phyloP scores from a whole-genome alignment of 2,329 filamentous ascomycete genomes.

The Paecilomyces dactylethromorphus region DNA sequence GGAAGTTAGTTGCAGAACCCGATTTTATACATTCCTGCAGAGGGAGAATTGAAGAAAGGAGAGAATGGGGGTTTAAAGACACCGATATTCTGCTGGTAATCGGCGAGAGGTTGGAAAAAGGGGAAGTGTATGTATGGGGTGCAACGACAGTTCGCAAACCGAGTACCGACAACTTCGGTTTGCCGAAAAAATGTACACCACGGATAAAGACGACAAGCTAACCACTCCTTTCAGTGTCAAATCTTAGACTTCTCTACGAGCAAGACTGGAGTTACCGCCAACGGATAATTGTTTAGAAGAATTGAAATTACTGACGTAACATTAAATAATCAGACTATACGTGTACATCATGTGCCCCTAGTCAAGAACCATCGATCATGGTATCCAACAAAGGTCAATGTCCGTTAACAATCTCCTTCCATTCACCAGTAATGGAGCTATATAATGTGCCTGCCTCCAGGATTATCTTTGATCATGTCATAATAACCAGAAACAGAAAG shows the following conservation, averaged over 20 bases:
- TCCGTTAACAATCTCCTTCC: background rate
- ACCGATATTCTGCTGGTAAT: background rate
- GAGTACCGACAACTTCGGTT: background rate
- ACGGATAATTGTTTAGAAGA: background rate
- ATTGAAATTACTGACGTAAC: background rate
- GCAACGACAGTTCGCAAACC: background rate
- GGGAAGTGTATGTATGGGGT: background rate
- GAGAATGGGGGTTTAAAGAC: background rate
- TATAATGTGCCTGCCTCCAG: conserved; percentile 2
- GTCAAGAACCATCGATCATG: background rate
- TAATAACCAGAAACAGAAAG: conserved; percentile 11
- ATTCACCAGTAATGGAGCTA: background rate
- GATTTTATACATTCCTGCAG: background rate
- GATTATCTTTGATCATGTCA: conserved; percentile 6
- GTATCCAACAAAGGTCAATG: background rate
- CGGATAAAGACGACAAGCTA: too few relatives aligned
- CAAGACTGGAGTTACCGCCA: background rate
- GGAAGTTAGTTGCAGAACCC: background rate
- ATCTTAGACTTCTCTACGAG: background rate
- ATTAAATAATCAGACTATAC: background rate
- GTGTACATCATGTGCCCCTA: background rate
- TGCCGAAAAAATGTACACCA: background rate
- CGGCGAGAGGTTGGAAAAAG: background rate
- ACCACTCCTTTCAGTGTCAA: background rate
- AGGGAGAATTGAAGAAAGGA: background rate